Conservation (phyloP, 768 basidiomycete genomes). For the Macrolepiota albuminosa region DNA sequence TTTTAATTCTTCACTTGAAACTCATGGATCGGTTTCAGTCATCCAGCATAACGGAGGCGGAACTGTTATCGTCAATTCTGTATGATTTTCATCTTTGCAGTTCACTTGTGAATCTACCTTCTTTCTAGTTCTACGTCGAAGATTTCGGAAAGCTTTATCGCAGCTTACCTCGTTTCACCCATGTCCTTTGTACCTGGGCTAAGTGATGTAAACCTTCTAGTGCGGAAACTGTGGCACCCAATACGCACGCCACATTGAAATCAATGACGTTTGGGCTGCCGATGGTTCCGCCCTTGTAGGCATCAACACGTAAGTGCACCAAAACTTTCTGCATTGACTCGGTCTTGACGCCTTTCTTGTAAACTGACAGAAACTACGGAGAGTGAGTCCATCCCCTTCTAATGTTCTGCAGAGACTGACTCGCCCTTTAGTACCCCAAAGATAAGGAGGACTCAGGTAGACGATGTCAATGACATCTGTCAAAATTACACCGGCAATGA, state of each 20-base stretch:
- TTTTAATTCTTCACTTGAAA: not conserved
- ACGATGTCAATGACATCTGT: slow-evolving; percentile 25
- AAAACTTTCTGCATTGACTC: not conserved
- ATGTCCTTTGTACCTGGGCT: not conserved
- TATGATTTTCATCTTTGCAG: slow-evolving; percentile 9
- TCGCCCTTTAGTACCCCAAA: slow-evolving; percentile 22
- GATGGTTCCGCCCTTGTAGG: slow-evolving; percentile 23
- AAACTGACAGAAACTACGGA: slow-evolving; percentile 27
- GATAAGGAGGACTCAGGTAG: slow-evolving; percentile 26
- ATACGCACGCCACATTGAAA: slow-evolving; percentile 22
- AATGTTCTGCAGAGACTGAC: not conserved
- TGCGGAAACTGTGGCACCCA: slow-evolving; percentile 30
- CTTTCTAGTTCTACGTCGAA: slow-evolving; percentile 24
- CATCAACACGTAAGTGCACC: slow-evolving; percentile 25
- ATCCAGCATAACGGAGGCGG: slow-evolving; percentile 34
- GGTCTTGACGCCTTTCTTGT: not conserved
- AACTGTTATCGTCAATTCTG: slow-evolving; percentile 33
- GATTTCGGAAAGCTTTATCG: slow-evolving; percentile 36
- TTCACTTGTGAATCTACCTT: not conserved
- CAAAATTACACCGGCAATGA: slow-evolving; percentile 26
- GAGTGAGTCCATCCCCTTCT: slow-evolving; percentile 20
- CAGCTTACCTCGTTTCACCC: slow-evolving; percentile 17
- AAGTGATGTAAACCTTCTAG: slow-evolving; percentile 9
- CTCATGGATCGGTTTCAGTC: slow-evolving; percentile 10
- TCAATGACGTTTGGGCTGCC: slow-evolving; percentile 31